Evolutionary conservation across 106 monocot genomes (phyloP), one percentile per base, ranked within the genome.

Genomic region (Posidonia australis): DNA sequence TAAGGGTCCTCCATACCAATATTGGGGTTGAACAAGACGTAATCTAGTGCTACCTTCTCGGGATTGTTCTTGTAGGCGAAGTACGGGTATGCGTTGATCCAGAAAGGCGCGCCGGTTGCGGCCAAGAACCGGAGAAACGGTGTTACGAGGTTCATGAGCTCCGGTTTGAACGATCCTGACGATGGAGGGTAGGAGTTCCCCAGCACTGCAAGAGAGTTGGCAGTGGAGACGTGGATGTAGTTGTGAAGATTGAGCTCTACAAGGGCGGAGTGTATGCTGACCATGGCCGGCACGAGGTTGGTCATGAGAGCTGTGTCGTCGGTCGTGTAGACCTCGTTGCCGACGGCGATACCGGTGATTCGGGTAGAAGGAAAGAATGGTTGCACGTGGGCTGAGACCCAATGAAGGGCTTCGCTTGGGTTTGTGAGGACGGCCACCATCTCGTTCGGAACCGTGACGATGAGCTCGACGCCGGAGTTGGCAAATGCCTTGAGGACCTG

Each of bases 31-130:
- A 81, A 82, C 30, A 96, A 24, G 5, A 75, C 90, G 46, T 90
- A 96, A 42, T 87, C 80, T 18, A 96, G 63, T 1, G 79, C 57
- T 0, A 94, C 66, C 42, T 58, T 32, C 4, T 3, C 52, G 0
- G 84, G 90, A 72, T 84, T 74, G 1, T 76, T 82, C 57, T 87
- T 90, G 77, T 90, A 96, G 46, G 94, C 84, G 65, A 96, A 96
- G 71, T 84, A 96, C 2, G 94, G 94, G 78, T 96, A 96, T 0
- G 94, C 94, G 48, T 96, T 96, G 76, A 96, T 84, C 94, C 90
- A 96, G 57, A 96, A 96, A 0, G 94, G 90, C 7, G 84, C 54
- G 3, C 58, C 64, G n/a, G 94, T 84, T 13, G 71, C 72, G 2
- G 73, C 79, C 10, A 90, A 44, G 70, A 90, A 96, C n/a, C 54